Percentiles rank a stretch among this genome's conserved stretches.
Conservation (phyloP, 208 protist genomes). For the Trypanosoma brucei region DNA sequence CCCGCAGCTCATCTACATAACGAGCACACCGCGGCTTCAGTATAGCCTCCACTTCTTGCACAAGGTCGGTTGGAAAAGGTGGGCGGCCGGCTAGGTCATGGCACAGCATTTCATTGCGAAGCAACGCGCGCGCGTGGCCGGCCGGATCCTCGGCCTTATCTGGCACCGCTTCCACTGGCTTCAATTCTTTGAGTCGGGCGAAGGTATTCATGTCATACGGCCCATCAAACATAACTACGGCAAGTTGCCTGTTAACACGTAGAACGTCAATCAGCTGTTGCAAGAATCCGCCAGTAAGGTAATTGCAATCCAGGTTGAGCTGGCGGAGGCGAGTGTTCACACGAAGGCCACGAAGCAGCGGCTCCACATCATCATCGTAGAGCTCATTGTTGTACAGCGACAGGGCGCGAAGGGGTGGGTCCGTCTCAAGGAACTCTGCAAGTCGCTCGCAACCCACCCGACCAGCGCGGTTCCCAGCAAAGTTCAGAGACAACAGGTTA, state of each 20-base stretch:
- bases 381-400: constrained; percentile 60
- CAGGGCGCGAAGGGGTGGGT: constrained; percentile 44
- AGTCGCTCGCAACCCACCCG: constrained; percentile 12
- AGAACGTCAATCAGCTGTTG: constrained; percentile 30
- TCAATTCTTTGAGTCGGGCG: constrained; percentile 9
- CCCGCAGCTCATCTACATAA: constrained; percentile 26
- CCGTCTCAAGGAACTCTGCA: constrained; percentile 29
- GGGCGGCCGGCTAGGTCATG: constrained; percentile 29
- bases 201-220: constrained; percentile 36
- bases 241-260: constrained; percentile 29
- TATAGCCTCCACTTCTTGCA: constrained; percentile 23
- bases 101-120: constrained; percentile 24
- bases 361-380: constrained; percentile 44
- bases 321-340: constrained; percentile 32
- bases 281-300: constrained; percentile 26
- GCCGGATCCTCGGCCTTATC: constrained; percentile 2
- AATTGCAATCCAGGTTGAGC: constrained; percentile 54
- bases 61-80: constrained; percentile 27
- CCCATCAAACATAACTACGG: constrained; percentile 34
- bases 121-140: constrained; percentile 17
- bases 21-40: constrained; percentile 23
- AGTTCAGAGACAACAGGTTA: constrained; percentile 34
- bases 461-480: constrained; percentile 58
- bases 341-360: constrained; percentile 35
- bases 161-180: constrained; percentile 8